Percentiles rank a stretch among this genome's conserved stretches.
These are phyloP conservation scores for Chaetomiaceae sp. DNA, from an alignment of 2,329 filamentous ascomycete genomes.

Conservation along the genomic window DNA sequence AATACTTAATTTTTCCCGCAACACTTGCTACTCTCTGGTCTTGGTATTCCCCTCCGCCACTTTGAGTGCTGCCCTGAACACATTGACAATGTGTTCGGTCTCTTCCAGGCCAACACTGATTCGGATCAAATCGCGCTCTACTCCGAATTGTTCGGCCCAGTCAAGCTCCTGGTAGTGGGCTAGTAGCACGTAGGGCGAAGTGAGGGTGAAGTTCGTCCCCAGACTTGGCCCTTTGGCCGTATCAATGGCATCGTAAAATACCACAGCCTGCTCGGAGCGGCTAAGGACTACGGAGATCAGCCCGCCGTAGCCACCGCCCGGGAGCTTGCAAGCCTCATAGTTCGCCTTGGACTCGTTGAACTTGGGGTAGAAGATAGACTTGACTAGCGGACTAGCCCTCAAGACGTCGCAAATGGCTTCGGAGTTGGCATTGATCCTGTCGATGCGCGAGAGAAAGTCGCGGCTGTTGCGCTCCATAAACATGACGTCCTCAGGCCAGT, in stretches of 20 bases:
- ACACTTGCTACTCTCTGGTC: background rate
- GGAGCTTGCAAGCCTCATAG: slow-evolving; percentile 75
- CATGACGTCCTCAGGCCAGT: slow-evolving; percentile 90
- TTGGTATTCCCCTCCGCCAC: slow-evolving; percentile 41
- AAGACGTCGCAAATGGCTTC: slow-evolving; percentile 77
- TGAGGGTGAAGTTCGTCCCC: slow-evolving; percentile 93
- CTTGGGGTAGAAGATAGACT: slow-evolving; percentile 83
- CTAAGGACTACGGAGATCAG: slow-evolving; percentile 81
- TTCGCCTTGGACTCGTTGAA: slow-evolving; percentile 61
- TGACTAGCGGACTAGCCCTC: slow-evolving; percentile 57
- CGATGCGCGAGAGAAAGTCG: slow-evolving; percentile 79
- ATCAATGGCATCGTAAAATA: slow-evolving; percentile 81
- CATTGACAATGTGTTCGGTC: slow-evolving; percentile 56
- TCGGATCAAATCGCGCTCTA: slow-evolving; percentile 74
- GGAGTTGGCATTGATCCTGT: slow-evolving; percentile 79
- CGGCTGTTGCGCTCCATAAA: slow-evolving; percentile 96
- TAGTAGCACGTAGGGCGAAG: slow-evolving; percentile 83
- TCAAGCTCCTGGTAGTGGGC: slow-evolving; percentile 88
- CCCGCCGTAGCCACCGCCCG: slow-evolving; percentile 80
- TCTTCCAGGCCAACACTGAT: slow-evolving; percentile 91
- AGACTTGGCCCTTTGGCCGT: slow-evolving; percentile 92
- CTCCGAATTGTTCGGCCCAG: slow-evolving; percentile 81
- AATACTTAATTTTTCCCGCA: slow-evolving; percentile 3
- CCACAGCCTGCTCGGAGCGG: slow-evolving; percentile 62
- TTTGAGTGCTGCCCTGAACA: slow-evolving; percentile 66